Base-by-base conservation (phyloP, 140 eudicot species). In the Stevia rebaudiana region DNA sequence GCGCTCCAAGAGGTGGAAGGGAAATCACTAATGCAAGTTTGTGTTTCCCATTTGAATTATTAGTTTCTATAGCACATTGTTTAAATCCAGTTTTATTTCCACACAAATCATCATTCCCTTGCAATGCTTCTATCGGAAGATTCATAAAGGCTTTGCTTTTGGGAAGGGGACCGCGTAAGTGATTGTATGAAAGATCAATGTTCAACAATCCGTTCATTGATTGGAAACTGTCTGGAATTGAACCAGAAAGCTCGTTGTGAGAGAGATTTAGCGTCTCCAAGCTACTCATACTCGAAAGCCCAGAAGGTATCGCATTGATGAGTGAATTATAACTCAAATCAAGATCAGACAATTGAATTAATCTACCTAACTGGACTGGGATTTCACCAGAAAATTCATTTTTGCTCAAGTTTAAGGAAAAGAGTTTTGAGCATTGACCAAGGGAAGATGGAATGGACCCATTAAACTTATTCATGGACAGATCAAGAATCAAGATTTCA, bases 121-220 rank as follows among this genome's bases (percentile, higher is more conserved):
- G 59, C 42, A 81, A 59, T 18, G 58, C 58, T 19, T 77, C 75
- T 42, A 81, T 11, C 0, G 81, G 23, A 40, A 65, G 33, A 55
- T 61, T 65, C 49, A 15, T 13, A 47, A 81, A 78, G 31, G 44
- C 67, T 49, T 30, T 70, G 69, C 60, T 61, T n/a, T 30, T 41
- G 3, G 87, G 87, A 40, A 82, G 5, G 2, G 76, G 82, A 15
- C 88, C 84, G 18, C 69, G 67, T 24, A 82, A 49, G 13, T 51
- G 52, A 35, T 82, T 82, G 58, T 67, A 73, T 1, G 88, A 82
- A 3, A 82, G 18, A 62, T 82, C 80, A 24, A 75, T 46, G 7
- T 3, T 25, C 60, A 8, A 8, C 46, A 75, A 54, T 3, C 51
- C 25, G n/a, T 36, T 50, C 69, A 82, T 64, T 0, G 59, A 40